Base-by-base conservation (phyloP, 2,329 filamentous ascomycete species). In the Diplodia intermedia region DNA sequence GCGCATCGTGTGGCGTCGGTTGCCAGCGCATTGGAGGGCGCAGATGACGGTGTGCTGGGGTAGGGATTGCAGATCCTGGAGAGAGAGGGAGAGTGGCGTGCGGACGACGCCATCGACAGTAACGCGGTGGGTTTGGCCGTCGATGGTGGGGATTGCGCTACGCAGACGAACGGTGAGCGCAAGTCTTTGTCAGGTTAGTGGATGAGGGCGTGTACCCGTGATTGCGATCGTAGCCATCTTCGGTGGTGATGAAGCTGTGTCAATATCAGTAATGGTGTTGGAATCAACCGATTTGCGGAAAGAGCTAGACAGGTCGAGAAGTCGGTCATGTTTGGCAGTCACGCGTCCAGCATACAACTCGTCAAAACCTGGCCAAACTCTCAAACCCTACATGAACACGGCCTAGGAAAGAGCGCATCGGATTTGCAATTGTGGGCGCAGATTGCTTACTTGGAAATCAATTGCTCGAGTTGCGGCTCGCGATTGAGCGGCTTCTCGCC, bases 1-100 rank as follows among this genome's bases (percentile, higher is more conserved):
- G 31, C 86, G 84, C 86, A 88, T 88, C 1, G 85, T 86, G 72
- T 88, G 86, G 12, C 86, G 82, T 8, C 87, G 79, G 71, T 88
- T 89, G 23, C 86, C 86, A 3, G 86, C 86, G 71, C 87, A 89
- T 77, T 88, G 86, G 1, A 89, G 78, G 1, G 85, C 84, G 69
- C 85, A 86, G n/a, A 84, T 79, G 14, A 89, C 83, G 68, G 79
- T 81, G 72, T 87, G 82, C 71, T 88, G 86, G 1, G 80, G 77
- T 60, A 86, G 84, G 4, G 79, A 76, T 62, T 78, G 71, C 6
- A 89, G 78, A 53, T 86, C 80, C 8, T 77, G 65, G 15, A 86
- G 74, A 1, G 82, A 81, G 26, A 88, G 78, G 2, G 77, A 76
- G 5, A 86, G 74, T 1, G 79, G 75, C 1, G 77, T 77, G 8